phyloP scores from a whole-genome alignment of 2,329 filamentous ascomycete genomes.

The Myriangium duriaei region DNA sequence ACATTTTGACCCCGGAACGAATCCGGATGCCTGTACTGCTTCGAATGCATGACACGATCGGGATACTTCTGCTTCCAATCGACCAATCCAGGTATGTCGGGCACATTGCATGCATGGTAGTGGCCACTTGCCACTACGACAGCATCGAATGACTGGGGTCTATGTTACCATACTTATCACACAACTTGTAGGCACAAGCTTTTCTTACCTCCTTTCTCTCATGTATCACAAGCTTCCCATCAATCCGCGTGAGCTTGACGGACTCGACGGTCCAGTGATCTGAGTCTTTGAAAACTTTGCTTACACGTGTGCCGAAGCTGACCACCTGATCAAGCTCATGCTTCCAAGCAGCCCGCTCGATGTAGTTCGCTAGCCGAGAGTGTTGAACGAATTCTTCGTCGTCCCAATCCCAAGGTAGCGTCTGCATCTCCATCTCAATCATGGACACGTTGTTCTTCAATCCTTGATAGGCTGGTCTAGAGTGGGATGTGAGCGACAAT shows the following conservation, averaged over 20 bases:
- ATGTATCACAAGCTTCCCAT: not conserved
- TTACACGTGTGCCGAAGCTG: constrained; percentile 48
- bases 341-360: constrained; percentile 43
- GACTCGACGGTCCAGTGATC: constrained; percentile 42
- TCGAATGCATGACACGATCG: constrained; percentile 37
- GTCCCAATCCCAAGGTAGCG: constrained; percentile 44
- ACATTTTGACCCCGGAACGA: constrained; percentile 43
- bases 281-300: constrained; percentile 31
- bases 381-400: constrained; percentile 50
- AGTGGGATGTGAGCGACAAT: not conserved
- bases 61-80: constrained; percentile 37
- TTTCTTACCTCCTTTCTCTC: constrained; percentile 1
- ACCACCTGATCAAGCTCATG: constrained; percentile 40
- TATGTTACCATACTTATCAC: constrained; percentile 22
- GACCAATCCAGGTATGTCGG: constrained; percentile 35
- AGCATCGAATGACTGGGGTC: constrained; percentile 33
- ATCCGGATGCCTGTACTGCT: constrained; percentile 36
- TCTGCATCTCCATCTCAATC: constrained; percentile 35
- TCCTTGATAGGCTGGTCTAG: constrained; percentile 40
- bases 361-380: constrained; percentile 44
- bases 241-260: constrained; percentile 27
- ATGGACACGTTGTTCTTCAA: constrained; percentile 44
- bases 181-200: not conserved
- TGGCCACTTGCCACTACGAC: constrained; percentile 44
- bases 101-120: constrained; percentile 40